Evolutionary conservation across 208 protist species (phyloP).

Genomic region (Trypanosoma vivax): DNA sequence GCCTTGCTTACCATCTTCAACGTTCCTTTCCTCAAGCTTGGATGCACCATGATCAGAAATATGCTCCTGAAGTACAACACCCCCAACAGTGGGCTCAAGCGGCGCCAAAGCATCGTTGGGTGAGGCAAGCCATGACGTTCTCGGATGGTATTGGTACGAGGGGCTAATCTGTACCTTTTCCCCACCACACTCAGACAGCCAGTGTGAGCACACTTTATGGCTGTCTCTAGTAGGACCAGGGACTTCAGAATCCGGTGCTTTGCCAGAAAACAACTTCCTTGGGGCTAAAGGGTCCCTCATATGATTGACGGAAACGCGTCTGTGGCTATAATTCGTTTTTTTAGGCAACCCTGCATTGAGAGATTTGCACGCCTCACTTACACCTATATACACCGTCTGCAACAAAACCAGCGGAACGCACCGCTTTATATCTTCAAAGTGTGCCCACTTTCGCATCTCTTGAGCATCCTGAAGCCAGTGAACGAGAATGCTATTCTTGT

Average conservation of each 20-base stretch:
- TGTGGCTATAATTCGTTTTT: not conserved
- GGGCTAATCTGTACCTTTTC: conserved; percentile 74
- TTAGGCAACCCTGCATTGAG: conserved; percentile 5
- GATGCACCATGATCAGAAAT: not conserved
- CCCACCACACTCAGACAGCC: conserved; percentile 37
- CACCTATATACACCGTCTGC: conserved; percentile 57
- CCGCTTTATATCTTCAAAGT: conserved; percentile 58
- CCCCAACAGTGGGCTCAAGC: not conserved
- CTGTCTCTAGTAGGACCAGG: too few species aligned
- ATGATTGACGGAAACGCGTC: conserved; percentile 4
- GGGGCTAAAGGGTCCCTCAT: not conserved
- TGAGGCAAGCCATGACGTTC: conserved; percentile 60
- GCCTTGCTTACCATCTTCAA: not conserved
- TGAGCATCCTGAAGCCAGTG: conserved; percentile 86
- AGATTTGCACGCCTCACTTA: conserved; percentile 18
- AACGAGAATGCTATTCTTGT: conserved; percentile 73
- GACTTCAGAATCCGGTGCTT: too few species aligned
- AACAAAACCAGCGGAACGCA: conserved; percentile 71
- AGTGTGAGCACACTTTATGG: conserved; percentile 2
- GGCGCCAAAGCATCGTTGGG: conserved; percentile 19
- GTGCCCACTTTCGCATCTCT: conserved; percentile 82
- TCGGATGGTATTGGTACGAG: conserved; percentile 52
- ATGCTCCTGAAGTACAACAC: not conserved
- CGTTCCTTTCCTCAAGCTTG: not conserved
- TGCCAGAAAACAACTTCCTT: too few species aligned